Base-by-base conservation (phyloP, 139 green algal species). In the Gonium pectorale region DNA sequence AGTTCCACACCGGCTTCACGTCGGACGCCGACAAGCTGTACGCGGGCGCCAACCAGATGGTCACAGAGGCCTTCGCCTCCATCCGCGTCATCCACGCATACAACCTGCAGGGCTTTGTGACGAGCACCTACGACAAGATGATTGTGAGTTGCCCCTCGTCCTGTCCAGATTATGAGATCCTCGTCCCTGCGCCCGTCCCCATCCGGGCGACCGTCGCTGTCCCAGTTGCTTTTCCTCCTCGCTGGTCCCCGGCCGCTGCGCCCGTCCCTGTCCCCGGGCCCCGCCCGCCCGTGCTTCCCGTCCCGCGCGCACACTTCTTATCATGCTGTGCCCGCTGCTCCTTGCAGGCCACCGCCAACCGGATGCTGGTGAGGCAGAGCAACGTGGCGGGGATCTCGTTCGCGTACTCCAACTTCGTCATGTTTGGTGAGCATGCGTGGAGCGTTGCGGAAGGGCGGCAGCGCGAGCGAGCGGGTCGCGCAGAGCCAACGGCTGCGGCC, bases 11-110 rank as follows among this genome's bases (percentile, higher is more conserved):
- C 37, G 91, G 90, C 66, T 83, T 88, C 73, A 81, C 40, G 21
- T 75, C 9, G 19, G 67, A 83, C 69, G 63, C 64, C 35, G 68
- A 91, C 43, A 86, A 95, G 88, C 60, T 93, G 41, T 96, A 93
- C 88, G 87, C 90, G 6, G 66, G 43, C 22, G 92, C 95, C 85
- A 96, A 97, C 82, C 89, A 94, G 81, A 90, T 87, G 8, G 94
- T 94, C 15, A 79, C 63, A 0, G 95, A 98, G 70, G 93, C 93
- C 19, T 92, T 98, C 46, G 49, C 64, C 15, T 89, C 86, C 83
- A 95, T 97, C 46, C 87, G 94, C 54, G 93, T 94, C 68, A 71
- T 95, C 60, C 89, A 93, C 54, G 90, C 92, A 1, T 96, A 95
- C 87, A 93, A 94, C 86, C 92, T 96, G 90, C 91, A 96, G 83